phyloP scores from a whole-genome alignment of 495 filamentous ascomycete genomes.

The Hypoxylon trugodes region DNA sequence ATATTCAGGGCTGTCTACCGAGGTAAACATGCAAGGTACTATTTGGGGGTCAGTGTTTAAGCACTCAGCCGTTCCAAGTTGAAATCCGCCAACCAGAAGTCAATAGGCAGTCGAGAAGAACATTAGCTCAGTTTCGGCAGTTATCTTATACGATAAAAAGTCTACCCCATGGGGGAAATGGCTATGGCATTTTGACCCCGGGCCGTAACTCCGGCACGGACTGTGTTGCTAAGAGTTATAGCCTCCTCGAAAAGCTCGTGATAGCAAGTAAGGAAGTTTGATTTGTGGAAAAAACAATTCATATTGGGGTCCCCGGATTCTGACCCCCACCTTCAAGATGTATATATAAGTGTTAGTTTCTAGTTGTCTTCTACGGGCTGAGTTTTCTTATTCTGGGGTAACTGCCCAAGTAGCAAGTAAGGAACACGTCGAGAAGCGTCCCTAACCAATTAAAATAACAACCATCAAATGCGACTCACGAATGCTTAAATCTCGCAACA shows the following conservation, averaged over 20 bases:
- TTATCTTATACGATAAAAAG: conserved; percentile 1
- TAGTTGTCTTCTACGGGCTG: background rate
- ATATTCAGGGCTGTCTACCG: too few relatives aligned
- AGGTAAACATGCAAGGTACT: too few relatives aligned
- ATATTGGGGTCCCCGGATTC: conserved; percentile 11
- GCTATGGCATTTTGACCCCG: background rate
- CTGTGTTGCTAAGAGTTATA: background rate
- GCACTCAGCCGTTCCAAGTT: too few relatives aligned
- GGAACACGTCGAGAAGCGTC: too few relatives aligned
- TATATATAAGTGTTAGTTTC: conserved; percentile 16
- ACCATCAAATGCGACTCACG: too few relatives aligned
- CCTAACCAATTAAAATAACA: too few relatives aligned
- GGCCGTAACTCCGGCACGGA: conserved; percentile 1
- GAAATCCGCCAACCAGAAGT: too few relatives aligned
- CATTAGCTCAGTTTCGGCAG: too few relatives aligned
- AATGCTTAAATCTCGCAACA: too few relatives aligned
- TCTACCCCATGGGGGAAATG: conserved; percentile 10
- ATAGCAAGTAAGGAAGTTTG: conserved; percentile 10
- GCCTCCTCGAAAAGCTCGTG: conserved; percentile 16
- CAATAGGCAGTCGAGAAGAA: too few relatives aligned
- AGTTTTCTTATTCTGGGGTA: background rate
- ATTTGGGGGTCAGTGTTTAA: too few relatives aligned
- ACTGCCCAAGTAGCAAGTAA: too few relatives aligned
- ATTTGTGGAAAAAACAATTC: conserved; percentile 28
- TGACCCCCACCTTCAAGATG: conserved; percentile 22